A percentile compares a stretch with the other conserved stretches of the same genome.
phyloP scores from a whole-genome alignment of 257 asterid genomes.

The Jacaranda mimosifolia region DNA sequence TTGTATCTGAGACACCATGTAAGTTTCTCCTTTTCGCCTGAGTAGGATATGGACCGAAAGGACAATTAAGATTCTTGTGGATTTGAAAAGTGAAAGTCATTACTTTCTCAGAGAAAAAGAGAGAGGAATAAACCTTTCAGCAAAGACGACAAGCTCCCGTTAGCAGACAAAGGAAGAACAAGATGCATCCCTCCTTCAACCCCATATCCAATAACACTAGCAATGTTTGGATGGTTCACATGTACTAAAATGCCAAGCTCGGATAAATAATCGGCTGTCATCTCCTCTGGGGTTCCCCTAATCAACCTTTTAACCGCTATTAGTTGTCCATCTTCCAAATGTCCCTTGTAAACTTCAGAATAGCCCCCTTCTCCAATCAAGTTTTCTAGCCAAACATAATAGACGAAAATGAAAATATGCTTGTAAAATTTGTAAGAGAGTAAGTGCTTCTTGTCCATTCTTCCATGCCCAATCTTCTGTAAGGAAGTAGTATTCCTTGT shows the following conservation, averaged over 20 bases:
- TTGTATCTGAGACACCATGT: constrained; percentile 68
- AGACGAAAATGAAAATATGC: neutral
- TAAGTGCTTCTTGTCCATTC: no score
- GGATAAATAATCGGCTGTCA: constrained; percentile 86
- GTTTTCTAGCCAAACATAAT: constrained; percentile 52
- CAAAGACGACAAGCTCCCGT: constrained; percentile 86
- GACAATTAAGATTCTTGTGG: constrained; percentile 7
- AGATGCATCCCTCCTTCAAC: constrained; percentile 99
- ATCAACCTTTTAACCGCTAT: constrained; percentile 88
- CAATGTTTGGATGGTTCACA: constrained; percentile 88
- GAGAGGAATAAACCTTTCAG: constrained; percentile 58
- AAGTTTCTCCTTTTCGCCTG: constrained; percentile 67
- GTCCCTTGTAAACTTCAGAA: constrained; percentile 94
- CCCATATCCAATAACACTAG: constrained; percentile 90
- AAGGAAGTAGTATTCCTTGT: no score
- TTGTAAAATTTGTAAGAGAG: no score
- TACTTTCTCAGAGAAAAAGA: constrained; percentile 13
- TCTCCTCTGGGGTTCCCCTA: constrained; percentile 88
- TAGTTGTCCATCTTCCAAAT: constrained; percentile 74
- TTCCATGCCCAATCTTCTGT: no score
- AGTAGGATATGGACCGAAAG: constrained; percentile 16
- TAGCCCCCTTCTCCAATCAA: constrained; percentile 97
- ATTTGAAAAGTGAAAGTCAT: neutral
- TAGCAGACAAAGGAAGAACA: constrained; percentile 93
- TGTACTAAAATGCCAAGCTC: constrained; percentile 98